These are phyloP conservation scores for Apiospora sp. DNA, from an alignment of 2,329 filamentous ascomycete species.

Conservation along the genomic window DNA sequence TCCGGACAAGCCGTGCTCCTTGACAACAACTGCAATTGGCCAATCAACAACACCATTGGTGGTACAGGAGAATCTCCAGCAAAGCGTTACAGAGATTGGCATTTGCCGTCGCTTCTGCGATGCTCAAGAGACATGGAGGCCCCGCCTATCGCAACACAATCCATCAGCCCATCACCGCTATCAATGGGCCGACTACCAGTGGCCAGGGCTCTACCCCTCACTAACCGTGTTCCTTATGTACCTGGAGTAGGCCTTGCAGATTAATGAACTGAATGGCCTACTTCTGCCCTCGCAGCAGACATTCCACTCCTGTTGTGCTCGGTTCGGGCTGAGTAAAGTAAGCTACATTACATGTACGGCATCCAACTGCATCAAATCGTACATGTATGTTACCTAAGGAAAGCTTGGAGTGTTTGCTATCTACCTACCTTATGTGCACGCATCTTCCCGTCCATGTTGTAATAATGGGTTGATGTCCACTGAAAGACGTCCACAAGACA, in stretches of 20 bases:
- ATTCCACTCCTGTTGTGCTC: background rate
- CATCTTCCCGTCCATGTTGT: background rate
- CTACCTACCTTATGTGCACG: background rate
- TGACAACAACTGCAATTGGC: background rate
- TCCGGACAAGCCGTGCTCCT: background rate
- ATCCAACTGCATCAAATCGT: background rate
- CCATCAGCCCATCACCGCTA: background rate
- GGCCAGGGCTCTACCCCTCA: background rate
- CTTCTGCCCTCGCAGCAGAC: background rate
- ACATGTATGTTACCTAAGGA: background rate
- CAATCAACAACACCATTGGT: background rate
- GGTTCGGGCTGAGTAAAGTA: background rate
- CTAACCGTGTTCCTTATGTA: background rate
- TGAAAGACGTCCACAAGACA: constrained; percentile 4
- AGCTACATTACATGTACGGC: background rate
- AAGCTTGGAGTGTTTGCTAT: background rate
- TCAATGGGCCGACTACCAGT: background rate
- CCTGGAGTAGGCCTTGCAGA: background rate
- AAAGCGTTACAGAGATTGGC: background rate
- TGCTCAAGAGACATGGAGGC: background rate
- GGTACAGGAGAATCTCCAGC: background rate
- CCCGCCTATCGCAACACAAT: background rate
- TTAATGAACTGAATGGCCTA: background rate
- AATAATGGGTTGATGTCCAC: background rate
- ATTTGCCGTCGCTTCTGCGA: background rate